Evolutionary conservation across 805 yeast genomes (phyloP).

Genomic region (Kodamaea jinghongensis): DNA sequence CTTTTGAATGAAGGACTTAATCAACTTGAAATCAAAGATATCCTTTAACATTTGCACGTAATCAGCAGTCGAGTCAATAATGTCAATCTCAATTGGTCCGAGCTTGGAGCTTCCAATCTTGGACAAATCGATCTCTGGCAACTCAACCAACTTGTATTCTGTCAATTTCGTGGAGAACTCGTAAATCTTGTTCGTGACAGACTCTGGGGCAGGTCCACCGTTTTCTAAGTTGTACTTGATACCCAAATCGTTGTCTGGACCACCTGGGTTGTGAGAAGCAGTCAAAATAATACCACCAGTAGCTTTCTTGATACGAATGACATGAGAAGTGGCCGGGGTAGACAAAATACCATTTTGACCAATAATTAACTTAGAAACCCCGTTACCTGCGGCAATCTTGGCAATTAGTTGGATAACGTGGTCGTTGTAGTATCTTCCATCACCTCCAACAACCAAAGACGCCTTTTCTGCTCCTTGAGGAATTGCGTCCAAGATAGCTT

Average conservation of each 20-base stretch:
- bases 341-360: conserved; percentile 88
- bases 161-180: conserved; percentile 60
- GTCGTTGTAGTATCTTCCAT: conserved; percentile 89
- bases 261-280: conserved; percentile 98
- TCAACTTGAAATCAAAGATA: conserved; percentile 84
- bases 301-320: conserved; percentile 69
- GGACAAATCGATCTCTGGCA: conserved; percentile 64
- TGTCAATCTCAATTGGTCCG: conserved; percentile 62
- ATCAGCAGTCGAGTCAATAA: conserved; percentile 77
- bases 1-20: conserved; percentile 61
- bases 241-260: conserved; percentile 88
- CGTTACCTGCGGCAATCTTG: conserved; percentile 85
- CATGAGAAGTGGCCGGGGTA: conserved; percentile 95
- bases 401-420: conserved; percentile 78
- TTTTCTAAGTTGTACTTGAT: conserved; percentile 92
- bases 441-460: conserved; percentile 91
- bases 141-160: conserved; percentile 57
- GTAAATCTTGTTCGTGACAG: conserved; percentile 84
- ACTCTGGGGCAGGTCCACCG: conserved; percentile 98
- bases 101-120: conserved; percentile 50
- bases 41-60: conserved; percentile 76
- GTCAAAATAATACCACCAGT: conserved; percentile 97
- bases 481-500: conserved; percentile 77
- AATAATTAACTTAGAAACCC: conserved; percentile 77
- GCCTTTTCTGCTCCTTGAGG: conserved; percentile 83